Evolutionary conservation across 176 grass and related monocot genomes (phyloP).

Genomic region (Triticum urartu): DNA sequence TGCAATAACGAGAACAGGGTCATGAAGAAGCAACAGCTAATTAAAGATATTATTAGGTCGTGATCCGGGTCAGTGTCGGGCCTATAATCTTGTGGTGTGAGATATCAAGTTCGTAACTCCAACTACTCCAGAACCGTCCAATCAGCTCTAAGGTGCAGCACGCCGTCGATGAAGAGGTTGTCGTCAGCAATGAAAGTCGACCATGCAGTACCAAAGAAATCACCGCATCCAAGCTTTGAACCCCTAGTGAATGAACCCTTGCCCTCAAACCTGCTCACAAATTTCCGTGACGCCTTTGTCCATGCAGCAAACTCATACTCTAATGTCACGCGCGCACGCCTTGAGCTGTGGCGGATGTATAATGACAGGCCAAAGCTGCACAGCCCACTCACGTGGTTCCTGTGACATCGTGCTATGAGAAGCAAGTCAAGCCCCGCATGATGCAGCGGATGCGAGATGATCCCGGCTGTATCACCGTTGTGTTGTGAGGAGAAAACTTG

Average conservation of each 20-base stretch:
- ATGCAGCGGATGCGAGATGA: neutral
- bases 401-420: neutral
- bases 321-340: neutral
- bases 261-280: neutral
- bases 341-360: neutral
- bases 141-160: neutral
- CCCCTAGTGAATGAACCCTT: neutral
- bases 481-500: no score
- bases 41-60: neutral
- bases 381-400: neutral
- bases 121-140: neutral
- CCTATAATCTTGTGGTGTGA: neutral
- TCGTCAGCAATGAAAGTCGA: neutral
- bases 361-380: neutral
- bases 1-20: neutral
- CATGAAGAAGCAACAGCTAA: neutral
- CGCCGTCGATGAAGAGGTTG: neutral
- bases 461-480: no score
- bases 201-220: neutral
- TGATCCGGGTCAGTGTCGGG: neutral
- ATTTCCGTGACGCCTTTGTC: neutral
- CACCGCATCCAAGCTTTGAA: neutral
- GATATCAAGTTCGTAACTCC: neutral
- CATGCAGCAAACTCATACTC: neutral
- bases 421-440: neutral